These are phyloP conservation scores for Cnidoscolus chayamansa DNA, from an alignment of 441 rosid species.

Conservation along the genomic window DNA sequence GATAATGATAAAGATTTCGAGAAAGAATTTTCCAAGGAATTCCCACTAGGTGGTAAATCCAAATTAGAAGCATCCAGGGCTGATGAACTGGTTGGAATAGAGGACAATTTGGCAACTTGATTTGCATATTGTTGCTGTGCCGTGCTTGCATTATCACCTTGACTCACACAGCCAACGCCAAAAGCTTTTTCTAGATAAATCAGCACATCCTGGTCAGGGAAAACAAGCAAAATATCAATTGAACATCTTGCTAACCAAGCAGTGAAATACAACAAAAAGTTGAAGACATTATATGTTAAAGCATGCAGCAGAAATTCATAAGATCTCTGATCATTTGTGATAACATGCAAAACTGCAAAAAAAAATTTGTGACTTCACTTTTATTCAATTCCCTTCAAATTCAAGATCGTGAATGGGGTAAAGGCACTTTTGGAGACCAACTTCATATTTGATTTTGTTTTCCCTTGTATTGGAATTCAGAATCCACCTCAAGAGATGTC, in stretches of 20 bases:
- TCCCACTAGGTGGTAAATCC: slow-evolving; percentile 47
- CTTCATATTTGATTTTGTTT: background rate
- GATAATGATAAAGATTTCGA: slow-evolving; percentile 69
- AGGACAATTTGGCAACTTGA: slow-evolving; percentile 54
- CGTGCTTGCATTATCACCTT: slow-evolving; percentile 59
- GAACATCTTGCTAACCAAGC: slow-evolving; percentile 7
- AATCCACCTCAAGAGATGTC: background rate
- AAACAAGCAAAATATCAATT: background rate
- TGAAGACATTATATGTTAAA: background rate
- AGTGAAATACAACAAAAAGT: background rate
- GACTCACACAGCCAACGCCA: slow-evolving; percentile 57
- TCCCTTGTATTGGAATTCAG: background rate
- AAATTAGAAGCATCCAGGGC: slow-evolving; percentile 54
- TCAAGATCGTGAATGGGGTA: background rate
- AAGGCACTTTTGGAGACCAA: background rate
- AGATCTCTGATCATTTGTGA: background rate
- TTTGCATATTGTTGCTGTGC: slow-evolving; percentile 56
- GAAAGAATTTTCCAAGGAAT: slow-evolving; percentile 59
- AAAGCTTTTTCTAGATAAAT: slow-evolving; percentile 69
- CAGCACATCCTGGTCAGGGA: slow-evolving; percentile 63
- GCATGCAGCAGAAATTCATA: background rate
- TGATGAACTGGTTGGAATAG: slow-evolving; percentile 55
- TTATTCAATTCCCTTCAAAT: background rate
- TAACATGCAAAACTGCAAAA: background rate
- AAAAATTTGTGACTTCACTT: background rate